Base-by-base conservation (phyloP, 192 early-diverging fungal species). In the Rhizoclosmatium globosum region DNA sequence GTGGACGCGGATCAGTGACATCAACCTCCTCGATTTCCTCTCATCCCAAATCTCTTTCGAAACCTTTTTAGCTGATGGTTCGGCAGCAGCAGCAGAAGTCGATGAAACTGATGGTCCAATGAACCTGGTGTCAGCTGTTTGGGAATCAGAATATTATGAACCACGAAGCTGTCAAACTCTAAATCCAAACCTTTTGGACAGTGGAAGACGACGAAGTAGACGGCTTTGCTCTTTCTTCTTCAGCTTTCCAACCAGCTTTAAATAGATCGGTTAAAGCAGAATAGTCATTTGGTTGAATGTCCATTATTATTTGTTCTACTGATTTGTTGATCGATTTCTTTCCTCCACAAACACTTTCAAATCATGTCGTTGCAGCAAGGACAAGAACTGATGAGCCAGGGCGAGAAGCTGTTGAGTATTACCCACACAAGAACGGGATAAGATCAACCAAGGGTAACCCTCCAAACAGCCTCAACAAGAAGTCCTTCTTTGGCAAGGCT, bases 401-500 rank as follows among this genome's bases (percentile, higher is more conserved):
- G 48, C 15, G 70, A 19, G 48, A 72, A 72, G 38, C 47, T 15
- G 70, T 72, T 42, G 43, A 31, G 48, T 53, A 50, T n/a, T 19
- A 47, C 11, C 17, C 47, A 15, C 43, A 21, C 38, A 6, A 9
- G 13, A 15, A 11, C 15, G 0, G 13, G 56, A 57, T 57, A 21
- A 57, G 62, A 64, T 64, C 21, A 21, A 21, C 41, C 62, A 57
- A 17, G 56, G 62, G 11, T 64, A 11, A 46, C 42, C 45, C 44
- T 19, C 21, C 43, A 13, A 11, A 41, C 23, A 77, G 76, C 42
- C 39, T 77, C 39, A 47, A 77, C 23, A 81, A 39, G 59, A 60
- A 53, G 67, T 65, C 90, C 85, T 76, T 82, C 88, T 46, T 84
- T 81, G 73, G 92, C 87, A 83, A 87, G 82, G 82, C 85, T 71